Evolutionary conservation across 2,329 filamentous ascomycete species (phyloP), one percentile per base, ranked within the genome.

Genomic region (Colletotrichum cordylinicola): DNA sequence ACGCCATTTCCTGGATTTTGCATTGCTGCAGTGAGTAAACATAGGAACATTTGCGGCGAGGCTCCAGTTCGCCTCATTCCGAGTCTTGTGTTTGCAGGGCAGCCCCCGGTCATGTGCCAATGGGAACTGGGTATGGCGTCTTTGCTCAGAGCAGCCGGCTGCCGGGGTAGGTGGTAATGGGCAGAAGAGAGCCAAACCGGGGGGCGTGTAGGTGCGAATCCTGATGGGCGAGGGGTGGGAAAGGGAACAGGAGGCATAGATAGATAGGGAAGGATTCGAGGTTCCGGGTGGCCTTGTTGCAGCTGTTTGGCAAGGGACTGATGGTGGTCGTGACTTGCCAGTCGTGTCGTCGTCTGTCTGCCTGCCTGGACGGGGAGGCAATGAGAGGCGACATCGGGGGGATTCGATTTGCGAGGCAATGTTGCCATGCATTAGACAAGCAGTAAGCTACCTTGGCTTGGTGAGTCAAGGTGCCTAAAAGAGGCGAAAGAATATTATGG

Each of bases 1-100:
- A 55, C 64, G 56, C 56, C 48, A 48, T 27, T 39, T 48, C 24
- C 62, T 37, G 39, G 43, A 43, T 67, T 62, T 68, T 69, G 70
- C 74, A 76, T 74, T 60, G 48, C 48, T 52, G 43, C 37, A 65
- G 48, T 58, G 70, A 56, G 65, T 68, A 74, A 65, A 65, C 58
- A 66, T 66, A 35, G 70, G 62, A 43, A 39, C 21, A 68, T 48
- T 65, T 61, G 58, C 70, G 56, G 73, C 64, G 70, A 76, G 73
- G 70, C 48, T 75, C 73, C 73, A 73, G 64, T 58, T 73, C 70
- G 70, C 74, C 74, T 74, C 74, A 69, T 76, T 76, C 65, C 43
- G 48, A 74, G 74, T 74, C 58, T 69, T 67, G 70, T 65, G 56
- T 74, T 75, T 75, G 58, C 74, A 76, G 74, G 74, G 74, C 64